Conservation (phyloP, 2,329 filamentous ascomycete species). For the Rachicladosporium sp. region DNA sequence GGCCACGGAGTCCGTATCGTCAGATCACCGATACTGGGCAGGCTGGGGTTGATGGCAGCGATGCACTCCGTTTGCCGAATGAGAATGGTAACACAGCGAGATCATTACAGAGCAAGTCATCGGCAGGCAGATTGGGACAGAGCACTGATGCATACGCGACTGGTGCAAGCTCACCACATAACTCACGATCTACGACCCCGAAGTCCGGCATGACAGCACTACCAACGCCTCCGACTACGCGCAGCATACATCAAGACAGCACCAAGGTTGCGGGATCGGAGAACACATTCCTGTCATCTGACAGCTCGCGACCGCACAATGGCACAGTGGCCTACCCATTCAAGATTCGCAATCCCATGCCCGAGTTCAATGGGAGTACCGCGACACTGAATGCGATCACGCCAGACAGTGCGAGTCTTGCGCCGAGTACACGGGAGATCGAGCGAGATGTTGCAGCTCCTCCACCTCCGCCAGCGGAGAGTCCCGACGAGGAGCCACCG, state of each 20-base stretch:
- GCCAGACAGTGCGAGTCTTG: slow-evolving; percentile 5
- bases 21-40: slow-evolving; percentile 16
- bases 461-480: not conserved
- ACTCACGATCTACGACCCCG: too few species aligned
- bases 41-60: slow-evolving; percentile 1
- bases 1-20: slow-evolving; percentile 13
- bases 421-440: slow-evolving; percentile 3
- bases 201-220: too few species aligned
- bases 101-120: too few species aligned
- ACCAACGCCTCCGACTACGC: too few species aligned
- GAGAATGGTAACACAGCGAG: too few species aligned
- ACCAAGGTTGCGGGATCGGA: slow-evolving; percentile 23
- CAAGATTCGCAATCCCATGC: slow-evolving; percentile 41
- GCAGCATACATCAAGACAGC: slow-evolving; percentile 3
- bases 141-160: too few species aligned
- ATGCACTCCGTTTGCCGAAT: too few species aligned
- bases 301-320: slow-evolving; percentile 52
- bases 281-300: slow-evolving; percentile 35
- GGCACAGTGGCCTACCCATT: slow-evolving; percentile 64
- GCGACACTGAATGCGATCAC: slow-evolving; percentile 14
- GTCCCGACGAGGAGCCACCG: not conserved
- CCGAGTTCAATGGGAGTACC: slow-evolving; percentile 3
- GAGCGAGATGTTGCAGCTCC: not conserved
- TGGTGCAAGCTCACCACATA: too few species aligned
- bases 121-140: too few species aligned